Evolutionary conservation across 495 filamentous ascomycete species (phyloP), one percentile per base, ranked within the genome.

Genomic region (Pyrenula massariospora): DNA sequence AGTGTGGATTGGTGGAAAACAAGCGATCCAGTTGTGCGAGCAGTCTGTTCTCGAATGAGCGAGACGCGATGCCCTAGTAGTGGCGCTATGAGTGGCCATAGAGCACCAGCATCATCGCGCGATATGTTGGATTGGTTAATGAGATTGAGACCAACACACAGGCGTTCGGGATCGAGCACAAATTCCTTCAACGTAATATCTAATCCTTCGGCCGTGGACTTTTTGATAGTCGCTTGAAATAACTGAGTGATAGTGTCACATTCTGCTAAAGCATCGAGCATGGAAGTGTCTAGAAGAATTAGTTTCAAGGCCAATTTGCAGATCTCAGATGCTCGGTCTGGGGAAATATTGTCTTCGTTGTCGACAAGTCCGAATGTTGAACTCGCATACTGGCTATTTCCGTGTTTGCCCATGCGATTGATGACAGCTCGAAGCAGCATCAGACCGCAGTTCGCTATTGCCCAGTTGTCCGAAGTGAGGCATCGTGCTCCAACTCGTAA

Each of bases 11-110:
- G 66, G 2, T 81, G 66, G n/a, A n/a, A n/a, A 42, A 87, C 63
- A 48, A 91, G 73, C n/a, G 80, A 81, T 54, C 82, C 83, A 57
- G 88, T 77, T 10, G 91, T 87, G 48, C 87, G 80, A 3, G 92
- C 91, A 12, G 92, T 88, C 59, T 95, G 91, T 63, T 96, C 91
- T 55, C 93, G 79, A 21, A 97, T 84, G 61, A 88, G 84, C 93
- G 91, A 97, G 15, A 90, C 77, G 1, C 77, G 76, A 59, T 86
- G 91, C n/a, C 77, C 79, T 24, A 91, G 72, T 42, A 77, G 70
- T 54, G 66, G 60, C 2, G 64, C 55, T 15, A 77, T 70, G 25
- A 76, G 48, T 12, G 55, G 65, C 12, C 67, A 65, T 3, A 76
- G 55, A 56, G 69, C 60, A 5, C 55, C 58, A 36, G 73, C 72